Conservation (phyloP, 2,329 filamentous ascomycete genomes). For the Aspergillus floridensis region DNA sequence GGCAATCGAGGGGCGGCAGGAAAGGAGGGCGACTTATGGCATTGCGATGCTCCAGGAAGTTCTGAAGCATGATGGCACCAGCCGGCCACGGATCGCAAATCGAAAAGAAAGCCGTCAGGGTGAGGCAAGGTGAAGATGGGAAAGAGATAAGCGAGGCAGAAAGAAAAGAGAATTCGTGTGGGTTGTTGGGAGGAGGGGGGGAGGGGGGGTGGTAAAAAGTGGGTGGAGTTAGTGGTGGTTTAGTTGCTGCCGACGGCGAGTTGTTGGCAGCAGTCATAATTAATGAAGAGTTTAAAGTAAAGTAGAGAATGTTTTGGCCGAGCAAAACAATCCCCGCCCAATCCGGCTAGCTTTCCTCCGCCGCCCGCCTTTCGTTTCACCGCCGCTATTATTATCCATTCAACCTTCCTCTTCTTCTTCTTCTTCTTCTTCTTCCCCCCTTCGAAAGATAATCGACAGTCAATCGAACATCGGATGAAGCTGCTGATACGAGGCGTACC, state of each 20-base stretch:
- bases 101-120: conserved; percentile 11
- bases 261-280: not conserved
- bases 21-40: conserved; percentile 42
- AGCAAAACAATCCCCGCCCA: conserved; percentile 26
- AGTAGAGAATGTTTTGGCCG: conserved; percentile 6
- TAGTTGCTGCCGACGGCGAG: conserved; percentile 13
- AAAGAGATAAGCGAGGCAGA: not conserved
- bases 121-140: not conserved
- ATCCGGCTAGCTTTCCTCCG: conserved; percentile 25
- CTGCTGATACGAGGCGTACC: not conserved
- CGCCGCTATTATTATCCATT: not conserved
- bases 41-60: conserved; percentile 37
- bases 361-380: conserved; percentile 1
- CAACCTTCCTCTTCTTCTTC: too few species aligned
- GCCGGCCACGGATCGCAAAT: conserved; percentile 18
- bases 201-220: not conserved
- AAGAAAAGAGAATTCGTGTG: not conserved
- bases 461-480: not conserved
- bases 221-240: conserved; percentile 8
- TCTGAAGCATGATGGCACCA: conserved; percentile 38
- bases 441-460: not conserved
- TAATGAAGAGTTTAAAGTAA: not conserved
- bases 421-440: too few species aligned
- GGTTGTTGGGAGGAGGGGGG: not conserved
- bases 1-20: conserved; percentile 26